Conservation (phyloP, 148 eudicot genomes). For the Drosera capensis region DNA sequence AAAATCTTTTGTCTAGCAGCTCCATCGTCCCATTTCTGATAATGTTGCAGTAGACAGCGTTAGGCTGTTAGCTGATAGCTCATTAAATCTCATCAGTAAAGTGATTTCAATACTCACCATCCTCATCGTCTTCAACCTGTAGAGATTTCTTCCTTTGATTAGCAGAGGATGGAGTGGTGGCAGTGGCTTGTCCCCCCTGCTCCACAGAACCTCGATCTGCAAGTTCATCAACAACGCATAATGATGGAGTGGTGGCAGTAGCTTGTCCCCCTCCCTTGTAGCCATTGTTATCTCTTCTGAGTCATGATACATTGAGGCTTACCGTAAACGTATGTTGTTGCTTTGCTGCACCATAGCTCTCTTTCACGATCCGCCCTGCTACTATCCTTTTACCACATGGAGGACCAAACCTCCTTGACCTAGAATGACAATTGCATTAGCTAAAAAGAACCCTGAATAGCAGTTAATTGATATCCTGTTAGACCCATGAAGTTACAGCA, state of each 20-base stretch:
- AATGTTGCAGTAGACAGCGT: background rate
- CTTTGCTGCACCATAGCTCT: slow-evolving; percentile 85
- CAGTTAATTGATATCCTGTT: background rate
- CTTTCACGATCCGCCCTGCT: slow-evolving; percentile 75
- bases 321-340: slow-evolving; percentile 91
- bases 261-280: background rate
- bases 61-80: background rate
- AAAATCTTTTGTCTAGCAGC: slow-evolving; percentile 42
- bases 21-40: slow-evolving; percentile 75
- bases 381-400: slow-evolving; percentile 55
- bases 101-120: slow-evolving; percentile 23
- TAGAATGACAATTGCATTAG: background rate
- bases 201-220: slow-evolving; percentile 85
- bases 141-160: slow-evolving; percentile 82
- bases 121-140: slow-evolving; percentile 55
- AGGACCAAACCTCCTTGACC: slow-evolving; percentile 59
- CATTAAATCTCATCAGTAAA: background rate
- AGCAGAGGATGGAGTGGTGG: slow-evolving; percentile 75
- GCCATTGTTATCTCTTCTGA: background rate
- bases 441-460: background rate
- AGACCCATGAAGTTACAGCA: background rate
- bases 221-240: background rate
- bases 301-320: slow-evolving; percentile 6
- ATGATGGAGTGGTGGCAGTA: background rate
- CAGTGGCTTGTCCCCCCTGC: slow-evolving; percentile 66